These are phyloP conservation scores for Capillidium heterosporum DNA, from an alignment of 371 early-diverging fungal genomes.

Conservation along the genomic window DNA sequence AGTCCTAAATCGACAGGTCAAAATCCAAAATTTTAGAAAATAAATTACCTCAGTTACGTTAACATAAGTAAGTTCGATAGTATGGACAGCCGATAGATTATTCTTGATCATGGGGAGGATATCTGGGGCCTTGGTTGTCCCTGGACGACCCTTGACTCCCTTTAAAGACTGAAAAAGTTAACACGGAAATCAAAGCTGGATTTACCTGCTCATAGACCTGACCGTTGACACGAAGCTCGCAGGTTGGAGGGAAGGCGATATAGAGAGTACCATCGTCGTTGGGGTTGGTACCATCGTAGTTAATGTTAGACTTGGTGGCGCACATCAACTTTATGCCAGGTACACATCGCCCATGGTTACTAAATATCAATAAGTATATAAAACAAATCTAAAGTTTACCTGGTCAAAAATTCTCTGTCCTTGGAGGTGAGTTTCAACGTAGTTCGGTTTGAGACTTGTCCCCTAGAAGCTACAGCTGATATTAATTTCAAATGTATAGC, in stretches of 20 bases:
- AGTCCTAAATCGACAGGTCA: background rate
- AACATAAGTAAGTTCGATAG: background rate
- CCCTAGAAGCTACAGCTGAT: too few relatives aligned
- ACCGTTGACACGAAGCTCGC: constrained; percentile 1
- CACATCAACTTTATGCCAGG: constrained; percentile 3
- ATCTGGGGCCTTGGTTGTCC: background rate
- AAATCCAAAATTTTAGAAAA: background rate
- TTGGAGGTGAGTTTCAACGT: too few relatives aligned
- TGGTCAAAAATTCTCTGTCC: background rate
- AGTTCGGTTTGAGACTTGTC: too few relatives aligned
- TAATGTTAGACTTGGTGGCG: background rate
- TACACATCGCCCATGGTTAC: background rate
- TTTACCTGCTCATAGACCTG: background rate
- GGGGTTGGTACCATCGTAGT: background rate
- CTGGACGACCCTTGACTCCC: background rate
- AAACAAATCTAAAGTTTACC: background rate
- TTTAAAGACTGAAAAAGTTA: background rate
- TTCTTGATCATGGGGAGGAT: background rate
- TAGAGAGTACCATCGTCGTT: background rate
- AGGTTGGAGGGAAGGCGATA: background rate
- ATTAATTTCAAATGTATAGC: too few relatives aligned
- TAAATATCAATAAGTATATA: background rate
- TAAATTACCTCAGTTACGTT: constrained; percentile 1
- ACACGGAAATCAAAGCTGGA: background rate
- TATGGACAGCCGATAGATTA: background rate